These are phyloP conservation scores for Trametes elegans DNA, from an alignment of 768 basidiomycete genomes.

Conservation along the genomic window DNA sequence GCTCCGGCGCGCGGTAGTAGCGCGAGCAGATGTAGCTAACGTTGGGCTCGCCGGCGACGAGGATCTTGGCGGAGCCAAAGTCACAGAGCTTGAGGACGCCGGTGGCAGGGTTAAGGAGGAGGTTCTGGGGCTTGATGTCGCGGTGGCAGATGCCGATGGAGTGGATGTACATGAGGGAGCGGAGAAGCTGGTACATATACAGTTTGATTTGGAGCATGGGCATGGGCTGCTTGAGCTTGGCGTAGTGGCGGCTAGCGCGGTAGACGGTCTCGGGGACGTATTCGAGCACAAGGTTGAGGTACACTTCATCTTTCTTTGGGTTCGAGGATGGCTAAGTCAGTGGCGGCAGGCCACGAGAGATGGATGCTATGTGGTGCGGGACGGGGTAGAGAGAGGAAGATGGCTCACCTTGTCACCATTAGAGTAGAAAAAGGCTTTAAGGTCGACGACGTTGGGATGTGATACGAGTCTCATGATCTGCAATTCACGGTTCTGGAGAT, in stretches of 20 bases:
- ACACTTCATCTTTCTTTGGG: slow-evolving; percentile 95
- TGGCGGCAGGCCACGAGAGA: slow-evolving; percentile 1
- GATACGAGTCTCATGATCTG: slow-evolving; percentile 98
- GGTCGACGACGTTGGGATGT: slow-evolving; percentile 97
- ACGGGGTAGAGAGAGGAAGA: not conserved
- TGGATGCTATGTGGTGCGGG: not conserved
- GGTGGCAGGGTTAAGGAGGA: slow-evolving; percentile 94
- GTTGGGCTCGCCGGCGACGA: slow-evolving; percentile 97
- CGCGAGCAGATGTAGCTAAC: slow-evolving; percentile 99
- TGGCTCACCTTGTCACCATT: slow-evolving; percentile 95
- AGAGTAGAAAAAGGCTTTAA: slow-evolving; percentile 98
- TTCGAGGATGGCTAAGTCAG: slow-evolving; percentile 20
- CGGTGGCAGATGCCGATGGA: slow-evolving; percentile 99
- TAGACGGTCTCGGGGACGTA: slow-evolving; percentile 99
- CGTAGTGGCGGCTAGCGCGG: slow-evolving; percentile 97
- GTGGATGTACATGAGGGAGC: slow-evolving; percentile 98
- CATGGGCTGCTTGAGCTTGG: slow-evolving; percentile 99
- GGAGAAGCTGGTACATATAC: slow-evolving; percentile 99
- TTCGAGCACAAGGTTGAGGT: slow-evolving; percentile 98
- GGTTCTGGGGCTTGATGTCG: slow-evolving; percentile 99
- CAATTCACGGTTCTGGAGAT: slow-evolving; percentile 88
- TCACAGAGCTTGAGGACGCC: slow-evolving; percentile 98
- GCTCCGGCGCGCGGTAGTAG: slow-evolving; percentile 98
- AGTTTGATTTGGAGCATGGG: slow-evolving; percentile 99
- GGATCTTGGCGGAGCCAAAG: slow-evolving; percentile 98